Conservation (phyloP, 192 early-diverging fungal genomes). For the Cladochytrium replicatum region DNA sequence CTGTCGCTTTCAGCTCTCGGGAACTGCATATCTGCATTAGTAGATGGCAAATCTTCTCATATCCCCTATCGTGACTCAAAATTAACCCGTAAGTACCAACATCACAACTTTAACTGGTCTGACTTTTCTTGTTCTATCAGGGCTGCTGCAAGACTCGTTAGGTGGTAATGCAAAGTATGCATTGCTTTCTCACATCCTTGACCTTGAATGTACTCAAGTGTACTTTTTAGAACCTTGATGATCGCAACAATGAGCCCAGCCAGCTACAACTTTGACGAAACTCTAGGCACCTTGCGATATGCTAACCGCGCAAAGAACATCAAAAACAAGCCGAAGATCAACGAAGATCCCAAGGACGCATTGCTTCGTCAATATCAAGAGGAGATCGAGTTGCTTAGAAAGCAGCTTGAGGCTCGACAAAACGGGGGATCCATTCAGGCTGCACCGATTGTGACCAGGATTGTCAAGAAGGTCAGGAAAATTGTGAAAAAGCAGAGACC, state of each 20-base stretch:
- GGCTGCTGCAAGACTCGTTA: conserved; percentile 52
- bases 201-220: conserved; percentile 1
- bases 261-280: conserved; percentile 54
- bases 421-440: conserved; percentile 20
- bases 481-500: conserved; percentile 35
- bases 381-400: conserved; percentile 45
- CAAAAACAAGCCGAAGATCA: conserved; percentile 57
- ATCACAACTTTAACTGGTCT: not conserved
- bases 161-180: conserved; percentile 52
- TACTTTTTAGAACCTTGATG: conserved; percentile 44
- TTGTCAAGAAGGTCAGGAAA: conserved; percentile 31
- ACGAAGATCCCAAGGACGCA: conserved; percentile 58
- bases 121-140: conserved; percentile 9
- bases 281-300: conserved; percentile 47
- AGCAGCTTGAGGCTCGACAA: conserved; percentile 37
- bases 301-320: conserved; percentile 57
- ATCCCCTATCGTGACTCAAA: conserved; percentile 58
- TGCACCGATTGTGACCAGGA: conserved; percentile 28
- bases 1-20: conserved; percentile 49
- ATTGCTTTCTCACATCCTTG: no score
- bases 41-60: conserved; percentile 50
- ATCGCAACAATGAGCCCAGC: conserved; percentile 53
- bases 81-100: conserved; percentile 38
- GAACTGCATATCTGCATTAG: conserved; percentile 55
- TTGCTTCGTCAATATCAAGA: conserved; percentile 57